Conservation (phyloP, 2,329 filamentous ascomycete species). For the Talaromyces verruculosus region DNA sequence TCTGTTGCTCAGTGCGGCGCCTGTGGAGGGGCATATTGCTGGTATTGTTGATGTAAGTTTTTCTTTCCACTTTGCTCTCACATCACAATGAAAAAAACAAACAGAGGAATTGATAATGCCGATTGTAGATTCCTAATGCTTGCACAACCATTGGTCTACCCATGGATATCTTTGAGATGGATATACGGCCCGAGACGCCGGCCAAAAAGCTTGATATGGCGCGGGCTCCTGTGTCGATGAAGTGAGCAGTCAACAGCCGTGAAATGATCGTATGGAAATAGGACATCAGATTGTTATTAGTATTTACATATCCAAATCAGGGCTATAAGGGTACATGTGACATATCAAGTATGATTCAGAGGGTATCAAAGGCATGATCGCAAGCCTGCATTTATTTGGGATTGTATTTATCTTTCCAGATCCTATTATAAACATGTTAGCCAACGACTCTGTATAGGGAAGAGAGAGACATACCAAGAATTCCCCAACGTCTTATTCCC, state of each 20-base stretch:
- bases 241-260: neutral
- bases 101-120: neutral
- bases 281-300: neutral
- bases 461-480: conserved; percentile 70
- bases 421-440: conserved; percentile 58
- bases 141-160: conserved; percentile 86
- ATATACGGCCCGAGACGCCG: conserved; percentile 69
- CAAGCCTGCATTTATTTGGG: conserved; percentile 42
- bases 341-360: neutral
- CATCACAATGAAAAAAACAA: neutral
- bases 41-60: conserved; percentile 69
- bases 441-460: too few relatives aligned
- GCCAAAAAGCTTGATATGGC: conserved; percentile 52
- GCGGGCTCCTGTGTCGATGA: conserved; percentile 29
- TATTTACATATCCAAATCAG: neutral
- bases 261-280: neutral
- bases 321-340: neutral
- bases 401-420: conserved; percentile 96
- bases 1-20: conserved; percentile 78
- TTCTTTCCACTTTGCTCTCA: neutral
- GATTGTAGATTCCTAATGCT: conserved; percentile 68
- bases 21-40: conserved; percentile 82
- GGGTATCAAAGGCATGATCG: neutral
- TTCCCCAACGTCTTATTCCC: conserved; percentile 91
- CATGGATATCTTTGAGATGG: conserved; percentile 94